Percentiles rank a stretch among this genome's conserved stretches.
phyloP scores from a whole-genome alignment of 768 basidiomycete species.

The Psilocybe azurescens region DNA sequence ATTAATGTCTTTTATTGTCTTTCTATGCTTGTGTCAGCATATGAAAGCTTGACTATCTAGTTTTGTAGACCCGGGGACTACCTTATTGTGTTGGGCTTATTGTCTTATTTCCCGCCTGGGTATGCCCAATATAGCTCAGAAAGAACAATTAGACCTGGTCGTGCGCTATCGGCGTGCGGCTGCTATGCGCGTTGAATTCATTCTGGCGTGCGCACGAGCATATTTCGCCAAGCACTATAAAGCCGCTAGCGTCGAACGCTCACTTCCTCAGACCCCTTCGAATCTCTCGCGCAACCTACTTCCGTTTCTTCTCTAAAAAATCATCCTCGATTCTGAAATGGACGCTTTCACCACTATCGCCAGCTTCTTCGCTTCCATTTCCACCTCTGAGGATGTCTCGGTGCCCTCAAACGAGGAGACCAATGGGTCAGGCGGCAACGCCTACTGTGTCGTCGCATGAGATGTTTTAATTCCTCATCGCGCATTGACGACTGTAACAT shows the following conservation, averaged over 20 bases:
- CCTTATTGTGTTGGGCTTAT: conserved; percentile 19
- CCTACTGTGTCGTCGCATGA: conserved; percentile 32
- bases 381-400: conserved; percentile 23
- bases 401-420: conserved; percentile 19
- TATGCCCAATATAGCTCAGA: conserved; percentile 6
- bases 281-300: neutral
- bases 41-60: conserved; percentile 5
- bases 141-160: conserved; percentile 23
- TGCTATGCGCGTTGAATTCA: neutral
- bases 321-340: conserved; percentile 22
- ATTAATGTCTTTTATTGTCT: conserved; percentile 25
- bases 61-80: conserved; percentile 1
- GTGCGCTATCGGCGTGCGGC: neutral
- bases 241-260: neutral
- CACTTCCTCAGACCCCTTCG: conserved; percentile 1
- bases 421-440: conserved; percentile 17
- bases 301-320: conserved; percentile 8
- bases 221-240: conserved; percentile 9
- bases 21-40: neutral
- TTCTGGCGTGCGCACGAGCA: neutral
- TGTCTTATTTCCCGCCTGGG: conserved; percentile 12
- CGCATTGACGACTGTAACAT: conserved; percentile 23
- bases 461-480: conserved; percentile 16
- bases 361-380: conserved; percentile 22
- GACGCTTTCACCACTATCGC: conserved; percentile 32